A percentile compares a stretch with the other conserved stretches of the same genome.
Evolutionary conservation across 1,284 basidiomycete species (phyloP).

Genomic region (Sporisorium scitamineum): DNA sequence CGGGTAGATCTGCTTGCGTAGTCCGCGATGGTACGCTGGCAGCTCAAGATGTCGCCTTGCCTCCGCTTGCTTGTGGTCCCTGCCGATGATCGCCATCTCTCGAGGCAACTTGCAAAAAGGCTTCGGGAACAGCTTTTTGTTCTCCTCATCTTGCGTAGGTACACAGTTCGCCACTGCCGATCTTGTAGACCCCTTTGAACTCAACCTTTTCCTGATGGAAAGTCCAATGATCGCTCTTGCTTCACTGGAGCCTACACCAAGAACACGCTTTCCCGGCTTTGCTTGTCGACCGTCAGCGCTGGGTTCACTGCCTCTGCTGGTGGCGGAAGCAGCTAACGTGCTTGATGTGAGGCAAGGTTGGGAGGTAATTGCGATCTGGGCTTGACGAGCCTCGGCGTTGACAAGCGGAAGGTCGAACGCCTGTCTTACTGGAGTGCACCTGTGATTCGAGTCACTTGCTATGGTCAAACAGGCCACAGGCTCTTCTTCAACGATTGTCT

Average conservation of each 20-base stretch:
- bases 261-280: not conserved
- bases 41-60: conserved; percentile 8
- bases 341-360: not conserved
- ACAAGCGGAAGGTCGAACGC: not conserved
- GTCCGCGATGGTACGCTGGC: conserved; percentile 27
- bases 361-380: no score
- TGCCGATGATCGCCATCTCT: not conserved
- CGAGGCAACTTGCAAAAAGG: not conserved
- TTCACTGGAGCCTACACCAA: not conserved
- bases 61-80: not conserved
- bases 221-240: conserved; percentile 2
- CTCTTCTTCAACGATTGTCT: not conserved
- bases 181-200: not conserved
- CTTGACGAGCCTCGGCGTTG: not conserved
- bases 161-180: not conserved
- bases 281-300: not conserved
- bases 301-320: not conserved
- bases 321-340: not conserved
- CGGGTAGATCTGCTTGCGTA: conserved; percentile 36
- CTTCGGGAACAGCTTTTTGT: not conserved
- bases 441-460: not conserved
- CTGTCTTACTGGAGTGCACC: not conserved
- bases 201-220: conserved; percentile 14
- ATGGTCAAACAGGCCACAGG: not conserved
- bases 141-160: not conserved